phyloP scores from a whole-genome alignment of 805 yeast genomes.

The Saturnispora ahearnii region DNA sequence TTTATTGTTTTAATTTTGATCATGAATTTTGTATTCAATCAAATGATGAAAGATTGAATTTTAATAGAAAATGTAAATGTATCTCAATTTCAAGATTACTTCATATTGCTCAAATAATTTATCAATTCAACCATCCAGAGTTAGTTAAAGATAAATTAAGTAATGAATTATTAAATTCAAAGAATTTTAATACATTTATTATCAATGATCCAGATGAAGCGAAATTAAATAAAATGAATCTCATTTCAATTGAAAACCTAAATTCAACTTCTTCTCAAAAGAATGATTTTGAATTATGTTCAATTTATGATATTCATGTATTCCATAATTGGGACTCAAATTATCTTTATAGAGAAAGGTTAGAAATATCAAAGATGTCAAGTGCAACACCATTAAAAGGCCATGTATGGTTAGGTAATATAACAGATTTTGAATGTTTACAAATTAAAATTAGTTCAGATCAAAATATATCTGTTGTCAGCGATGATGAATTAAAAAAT shows the following conservation, averaged over 20 bases:
- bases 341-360: conserved; percentile 59
- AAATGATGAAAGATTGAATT: conserved; percentile 10
- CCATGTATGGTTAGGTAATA: conserved; percentile 76
- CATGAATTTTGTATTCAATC: conserved; percentile 21
- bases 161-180: background rate
- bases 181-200: conserved; percentile 25
- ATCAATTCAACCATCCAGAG: conserved; percentile 20
- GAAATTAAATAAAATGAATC: conserved; percentile 14
- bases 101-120: conserved; percentile 34
- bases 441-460: conserved; percentile 22
- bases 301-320: conserved; percentile 32
- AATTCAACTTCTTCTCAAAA: conserved; percentile 18
- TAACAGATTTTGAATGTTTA: conserved; percentile 53
- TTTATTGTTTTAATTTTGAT: conserved; percentile 52
- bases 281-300: conserved; percentile 23
- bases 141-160: conserved; percentile 5
- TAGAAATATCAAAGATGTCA: conserved; percentile 81
- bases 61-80: conserved; percentile 29
- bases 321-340: conserved; percentile 61
- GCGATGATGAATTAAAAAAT: background rate
- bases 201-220: conserved; percentile 16
- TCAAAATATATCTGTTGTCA: conserved; percentile 4
- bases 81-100: conserved; percentile 32
- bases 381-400: conserved; percentile 51
- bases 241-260: conserved; percentile 25